Evolutionary conservation across 129 eudicot genomes (phyloP).

Genomic region (Arctium minus): DNA sequence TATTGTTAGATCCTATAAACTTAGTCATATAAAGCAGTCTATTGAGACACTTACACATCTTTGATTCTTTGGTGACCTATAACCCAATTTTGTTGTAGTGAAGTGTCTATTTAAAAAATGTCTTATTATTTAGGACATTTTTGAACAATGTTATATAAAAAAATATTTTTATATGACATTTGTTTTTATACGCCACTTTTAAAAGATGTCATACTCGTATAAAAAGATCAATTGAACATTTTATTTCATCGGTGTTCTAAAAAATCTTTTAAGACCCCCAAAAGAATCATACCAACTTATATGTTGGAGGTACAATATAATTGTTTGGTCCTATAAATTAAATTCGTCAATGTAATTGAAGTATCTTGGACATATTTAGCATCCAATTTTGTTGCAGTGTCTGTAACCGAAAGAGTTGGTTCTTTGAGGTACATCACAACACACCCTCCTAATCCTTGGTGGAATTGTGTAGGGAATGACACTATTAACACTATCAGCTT

Average conservation of each 20-base stretch:
- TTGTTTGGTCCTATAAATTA: not conserved
- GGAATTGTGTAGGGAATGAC: slow-evolving; percentile 63
- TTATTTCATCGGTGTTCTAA: not conserved
- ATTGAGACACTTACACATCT: too few species aligned
- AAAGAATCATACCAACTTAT: not conserved
- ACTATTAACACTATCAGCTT: slow-evolving; percentile 62
- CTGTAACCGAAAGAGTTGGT: not conserved
- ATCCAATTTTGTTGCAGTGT: not conserved
- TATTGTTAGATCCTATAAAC: too few species aligned
- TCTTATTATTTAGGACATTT: not conserved
- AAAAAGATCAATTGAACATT: not conserved
- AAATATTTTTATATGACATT: too few species aligned
- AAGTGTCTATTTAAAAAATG: too few species aligned
- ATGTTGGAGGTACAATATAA: not conserved
- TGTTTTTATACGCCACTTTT: not conserved
- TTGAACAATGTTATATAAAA: too few species aligned
- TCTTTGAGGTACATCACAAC: not conserved
- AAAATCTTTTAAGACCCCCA: not conserved
- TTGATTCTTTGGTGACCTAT: too few species aligned
- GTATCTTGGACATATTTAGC: not conserved
- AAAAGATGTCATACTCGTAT: not conserved
- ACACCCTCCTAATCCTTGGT: not conserved
- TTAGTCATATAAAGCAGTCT: too few species aligned
- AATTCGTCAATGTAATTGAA: not conserved
- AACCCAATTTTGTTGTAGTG: too few species aligned